A percentile compares a stretch with the other conserved stretches of the same genome.
These are phyloP conservation scores for Pontederia crassipes DNA, from an alignment of 176 grass and related monocot genomes.

Conservation along the genomic window DNA sequence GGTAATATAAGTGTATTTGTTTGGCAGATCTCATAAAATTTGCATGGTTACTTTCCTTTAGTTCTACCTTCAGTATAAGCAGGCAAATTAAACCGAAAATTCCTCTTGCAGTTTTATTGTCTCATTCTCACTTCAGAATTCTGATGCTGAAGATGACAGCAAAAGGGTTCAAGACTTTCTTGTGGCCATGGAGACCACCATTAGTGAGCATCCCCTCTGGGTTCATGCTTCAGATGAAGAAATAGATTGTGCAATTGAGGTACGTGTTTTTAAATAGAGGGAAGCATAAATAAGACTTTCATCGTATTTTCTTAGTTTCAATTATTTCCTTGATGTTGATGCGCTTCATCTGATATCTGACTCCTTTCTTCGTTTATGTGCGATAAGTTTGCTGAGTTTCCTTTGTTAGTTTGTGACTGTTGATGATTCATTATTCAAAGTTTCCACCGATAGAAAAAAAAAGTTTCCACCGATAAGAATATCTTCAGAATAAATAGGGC, in stretches of 20 bases:
- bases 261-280: slow-evolving; percentile 7
- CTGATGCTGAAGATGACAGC: slow-evolving; percentile 44
- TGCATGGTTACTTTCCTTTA: background rate
- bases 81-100: background rate
- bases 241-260: slow-evolving; percentile 82
- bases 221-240: slow-evolving; percentile 52
- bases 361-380: too few species aligned
- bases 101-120: slow-evolving; percentile 51
- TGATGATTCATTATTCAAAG: too few species aligned
- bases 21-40: background rate
- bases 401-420: too few species aligned
- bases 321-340: too few species aligned
- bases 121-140: slow-evolving; percentile 43
- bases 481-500: too few species aligned
- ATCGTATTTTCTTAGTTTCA: background rate
- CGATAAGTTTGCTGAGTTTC: too few species aligned
- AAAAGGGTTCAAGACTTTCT: slow-evolving; percentile 63
- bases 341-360: too few species aligned
- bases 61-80: background rate
- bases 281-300: background rate
- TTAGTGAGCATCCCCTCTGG: slow-evolving; percentile 73
- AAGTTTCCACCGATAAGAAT: too few species aligned
- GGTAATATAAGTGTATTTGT: background rate
- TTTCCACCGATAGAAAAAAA: too few species aligned
- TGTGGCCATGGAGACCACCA: slow-evolving; percentile 43